Evolutionary conservation across 2,329 filamentous ascomycete genomes (phyloP), one percentile per base, ranked within the genome.

Genomic region (Talaromyces sp.): DNA sequence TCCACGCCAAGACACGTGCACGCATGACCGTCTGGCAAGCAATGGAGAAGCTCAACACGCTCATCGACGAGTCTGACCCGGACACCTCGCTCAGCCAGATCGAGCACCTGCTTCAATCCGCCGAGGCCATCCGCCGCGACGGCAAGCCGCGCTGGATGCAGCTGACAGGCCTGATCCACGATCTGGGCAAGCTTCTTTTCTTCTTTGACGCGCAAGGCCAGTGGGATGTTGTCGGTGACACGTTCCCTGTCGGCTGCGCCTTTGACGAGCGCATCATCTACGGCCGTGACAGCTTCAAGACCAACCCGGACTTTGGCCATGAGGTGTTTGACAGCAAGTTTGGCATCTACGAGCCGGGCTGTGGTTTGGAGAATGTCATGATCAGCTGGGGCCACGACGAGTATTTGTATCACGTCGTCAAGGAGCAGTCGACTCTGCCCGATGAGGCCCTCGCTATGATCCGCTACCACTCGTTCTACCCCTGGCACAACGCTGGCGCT

Each of bases 391-490:
- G 92, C 17, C 76, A 78, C 57, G 76, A 78, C 52, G 76, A 78
- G 66, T 78, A 78, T 61, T 70, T 78, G 42, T 96, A 96, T 81
- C 88, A 92, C 70, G 88, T 96, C 64, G 86, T 90, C 77, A 92
- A 92, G 80, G 88, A 90, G 65, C 92, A 96, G 81, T 88, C 85
- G 55, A 88, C 81, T 0, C 82, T 96, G 51, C 92, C 92, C 0
- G 82, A 84, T 54, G 92, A 96, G 82, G 90, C 89, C 0, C 83
- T 96, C 11, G 92, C 92, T 63, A 96, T 96, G 91, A 95, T 96
- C 73, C 83, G 92, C 60, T 96, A 96, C 78, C 92, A 96, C 78
- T 91, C 88, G 6, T 96, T 96, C 78, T 96, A 96, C 77, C 88
- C 92, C 17, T 96, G 92, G 92, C 92, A 96, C 78, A 85, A 83